Conservation (phyloP, 768 basidiomycete genomes). For the Goffeauzyma gilvescens region DNA sequence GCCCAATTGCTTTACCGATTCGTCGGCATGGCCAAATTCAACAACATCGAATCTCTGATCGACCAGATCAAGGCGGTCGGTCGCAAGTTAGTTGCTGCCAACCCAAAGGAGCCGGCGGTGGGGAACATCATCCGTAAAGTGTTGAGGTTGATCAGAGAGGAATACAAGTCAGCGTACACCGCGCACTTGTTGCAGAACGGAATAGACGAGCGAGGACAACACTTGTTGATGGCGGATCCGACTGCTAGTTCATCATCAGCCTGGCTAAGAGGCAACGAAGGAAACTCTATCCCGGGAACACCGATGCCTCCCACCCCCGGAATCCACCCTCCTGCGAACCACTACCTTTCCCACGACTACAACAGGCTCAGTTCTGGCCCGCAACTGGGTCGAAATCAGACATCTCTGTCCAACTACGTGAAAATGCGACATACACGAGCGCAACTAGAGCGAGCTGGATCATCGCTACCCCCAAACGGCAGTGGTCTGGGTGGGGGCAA, state of each 20-base stretch:
- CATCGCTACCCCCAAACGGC: background rate
- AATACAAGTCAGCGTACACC: constrained; percentile 62
- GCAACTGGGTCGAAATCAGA: background rate
- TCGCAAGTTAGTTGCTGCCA: constrained; percentile 62
- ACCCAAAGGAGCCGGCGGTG: constrained; percentile 90
- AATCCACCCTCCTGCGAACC: constrained; percentile 20
- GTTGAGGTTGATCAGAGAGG: constrained; percentile 82
- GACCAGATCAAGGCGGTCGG: constrained; percentile 62
- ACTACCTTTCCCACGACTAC: constrained; percentile 19
- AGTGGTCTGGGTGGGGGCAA: constrained; percentile 4
- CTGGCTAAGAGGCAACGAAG: constrained; percentile 31
- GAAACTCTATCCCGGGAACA: constrained; percentile 21
- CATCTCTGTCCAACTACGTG: constrained; percentile 26
- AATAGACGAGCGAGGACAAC: background rate
- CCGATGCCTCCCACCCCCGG: constrained; percentile 28
- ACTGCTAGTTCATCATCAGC: constrained; percentile 55
- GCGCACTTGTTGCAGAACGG: constrained; percentile 29
- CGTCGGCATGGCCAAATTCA: constrained; percentile 66
- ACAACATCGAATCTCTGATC: constrained; percentile 67
- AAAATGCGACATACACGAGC: constrained; percentile 29
- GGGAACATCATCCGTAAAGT: constrained; percentile 88
- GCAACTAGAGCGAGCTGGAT: constrained; percentile 23
- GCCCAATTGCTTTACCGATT: constrained; percentile 73
- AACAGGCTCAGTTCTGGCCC: background rate
- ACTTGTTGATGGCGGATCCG: constrained; percentile 15